phyloP scores from a whole-genome alignment of 139 green algal species.

The Tetraselmis chui region DNA sequence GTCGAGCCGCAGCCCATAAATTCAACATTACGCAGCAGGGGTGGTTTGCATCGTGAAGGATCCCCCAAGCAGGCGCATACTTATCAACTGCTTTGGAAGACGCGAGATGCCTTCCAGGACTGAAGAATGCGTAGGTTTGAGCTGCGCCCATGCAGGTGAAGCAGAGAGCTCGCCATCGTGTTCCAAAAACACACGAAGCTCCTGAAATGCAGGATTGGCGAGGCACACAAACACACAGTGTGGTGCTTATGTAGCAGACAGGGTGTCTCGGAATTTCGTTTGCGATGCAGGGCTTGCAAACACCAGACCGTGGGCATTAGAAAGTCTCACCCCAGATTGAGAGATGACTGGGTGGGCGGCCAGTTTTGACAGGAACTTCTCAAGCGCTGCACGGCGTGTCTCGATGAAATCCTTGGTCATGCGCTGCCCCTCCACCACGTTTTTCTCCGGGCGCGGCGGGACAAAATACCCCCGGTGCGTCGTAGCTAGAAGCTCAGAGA shows the following conservation, averaged over 20 bases:
- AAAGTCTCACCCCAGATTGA: background rate
- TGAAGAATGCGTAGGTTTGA: constrained; percentile 42
- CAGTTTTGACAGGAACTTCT: constrained; percentile 77
- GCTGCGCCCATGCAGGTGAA: constrained; percentile 44
- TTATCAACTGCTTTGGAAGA: constrained; percentile 67
- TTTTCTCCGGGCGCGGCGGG: constrained; percentile 83
- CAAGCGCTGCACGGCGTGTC: constrained; percentile 54
- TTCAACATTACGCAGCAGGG: too few species aligned
- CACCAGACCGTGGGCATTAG: background rate
- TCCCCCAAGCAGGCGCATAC: constrained; percentile 11
- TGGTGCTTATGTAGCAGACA: background rate
- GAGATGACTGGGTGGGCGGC: constrained; percentile 67
- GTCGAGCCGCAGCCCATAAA: too few species aligned
- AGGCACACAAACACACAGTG: background rate
- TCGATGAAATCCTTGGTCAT: constrained; percentile 77
- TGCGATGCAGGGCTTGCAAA: too few species aligned
- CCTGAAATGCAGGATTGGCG: constrained; percentile 31
- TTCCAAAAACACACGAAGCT: constrained; percentile 78
- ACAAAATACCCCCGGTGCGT: constrained; percentile 83
- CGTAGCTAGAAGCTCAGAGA: constrained; percentile 60
- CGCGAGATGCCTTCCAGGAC: constrained; percentile 67
- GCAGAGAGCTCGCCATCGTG: constrained; percentile 55
- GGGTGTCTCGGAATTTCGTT: too few species aligned
- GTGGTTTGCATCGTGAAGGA: too few species aligned
- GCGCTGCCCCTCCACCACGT: constrained; percentile 62